phyloP scores from a whole-genome alignment of 352 stramenopile species.

The Phytophthora cactorum region DNA sequence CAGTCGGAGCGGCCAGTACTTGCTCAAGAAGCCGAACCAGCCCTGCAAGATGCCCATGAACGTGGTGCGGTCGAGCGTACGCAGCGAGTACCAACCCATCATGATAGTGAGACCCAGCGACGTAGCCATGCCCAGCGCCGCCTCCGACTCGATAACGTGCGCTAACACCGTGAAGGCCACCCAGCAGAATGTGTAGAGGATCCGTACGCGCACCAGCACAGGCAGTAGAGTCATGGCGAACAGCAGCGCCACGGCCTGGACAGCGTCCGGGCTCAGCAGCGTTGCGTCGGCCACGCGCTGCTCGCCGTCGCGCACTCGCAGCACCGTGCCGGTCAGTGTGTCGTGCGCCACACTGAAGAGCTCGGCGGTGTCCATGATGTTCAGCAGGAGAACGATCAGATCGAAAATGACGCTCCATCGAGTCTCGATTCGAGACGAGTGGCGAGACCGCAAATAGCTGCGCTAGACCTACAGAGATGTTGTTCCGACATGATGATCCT shows the following conservation, averaged over 20 bases:
- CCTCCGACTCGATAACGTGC: constrained; percentile 39
- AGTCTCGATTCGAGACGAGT: constrained; percentile 9
- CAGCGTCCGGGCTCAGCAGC: constrained; percentile 22
- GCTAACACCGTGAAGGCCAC: constrained; percentile 42
- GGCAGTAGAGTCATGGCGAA: constrained; percentile 47
- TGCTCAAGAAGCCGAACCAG: constrained; percentile 54
- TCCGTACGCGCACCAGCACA: constrained; percentile 39
- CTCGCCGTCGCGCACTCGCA: constrained; percentile 37
- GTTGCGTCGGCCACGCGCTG: constrained; percentile 4
- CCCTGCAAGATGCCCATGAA: constrained; percentile 58
- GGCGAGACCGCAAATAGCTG: constrained; percentile 4
- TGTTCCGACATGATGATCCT: constrained; percentile 24
- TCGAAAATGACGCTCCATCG: constrained; percentile 9
- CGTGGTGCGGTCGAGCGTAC: constrained; percentile 43
- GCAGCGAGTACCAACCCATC: constrained; percentile 64
- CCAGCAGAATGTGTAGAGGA: constrained; percentile 62
- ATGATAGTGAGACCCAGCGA: constrained; percentile 58
- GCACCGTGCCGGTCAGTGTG: constrained; percentile 39
- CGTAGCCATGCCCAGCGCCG: constrained; percentile 49
- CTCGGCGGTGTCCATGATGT: constrained; percentile 31
- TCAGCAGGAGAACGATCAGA: constrained; percentile 9
- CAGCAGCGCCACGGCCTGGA: constrained; percentile 42
- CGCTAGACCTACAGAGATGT: neutral
- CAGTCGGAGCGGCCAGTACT: constrained; percentile 41
- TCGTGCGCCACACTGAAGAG: constrained; percentile 36